These are phyloP conservation scores for Hymenoscyphus fraxineus DNA, from an alignment of 2,329 filamentous ascomycete species.

Conservation along the genomic window DNA sequence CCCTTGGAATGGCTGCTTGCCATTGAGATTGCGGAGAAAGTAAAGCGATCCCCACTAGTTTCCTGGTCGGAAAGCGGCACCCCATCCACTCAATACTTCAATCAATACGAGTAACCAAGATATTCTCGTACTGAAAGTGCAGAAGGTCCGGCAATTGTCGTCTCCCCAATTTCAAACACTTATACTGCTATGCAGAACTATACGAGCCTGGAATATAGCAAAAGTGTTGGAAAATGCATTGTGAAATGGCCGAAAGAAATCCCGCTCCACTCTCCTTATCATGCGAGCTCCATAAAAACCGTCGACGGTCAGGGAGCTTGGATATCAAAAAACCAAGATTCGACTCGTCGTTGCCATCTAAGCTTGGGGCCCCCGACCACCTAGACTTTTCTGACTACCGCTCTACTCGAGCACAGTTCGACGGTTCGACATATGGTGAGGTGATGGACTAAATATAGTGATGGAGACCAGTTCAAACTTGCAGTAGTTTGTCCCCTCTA, in stretches of 20 bases:
- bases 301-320: neutral
- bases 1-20: neutral
- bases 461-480: neutral
- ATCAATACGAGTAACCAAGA: neutral
- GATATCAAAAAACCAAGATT: conserved; percentile 3
- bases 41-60: neutral
- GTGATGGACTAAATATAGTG: neutral
- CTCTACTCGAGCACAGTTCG: neutral
- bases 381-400: neutral
- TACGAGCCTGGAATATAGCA: neutral
- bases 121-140: neutral
- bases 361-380: neutral
- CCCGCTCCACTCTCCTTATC: neutral
- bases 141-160: neutral
- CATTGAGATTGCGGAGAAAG: conserved; percentile 1
- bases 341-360: neutral
- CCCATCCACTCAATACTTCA: neutral
- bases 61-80: neutral
- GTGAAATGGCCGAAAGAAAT: neutral
- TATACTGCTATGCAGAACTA: neutral
- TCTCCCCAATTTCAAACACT: neutral
- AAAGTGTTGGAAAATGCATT: neutral
- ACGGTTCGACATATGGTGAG: too few relatives aligned
- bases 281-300: neutral
- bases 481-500: neutral